Evolutionary conservation across 257 asterid genomes (phyloP), one percentile per base, ranked within the genome.

Genomic region (Lavandula angustifolia): DNA sequence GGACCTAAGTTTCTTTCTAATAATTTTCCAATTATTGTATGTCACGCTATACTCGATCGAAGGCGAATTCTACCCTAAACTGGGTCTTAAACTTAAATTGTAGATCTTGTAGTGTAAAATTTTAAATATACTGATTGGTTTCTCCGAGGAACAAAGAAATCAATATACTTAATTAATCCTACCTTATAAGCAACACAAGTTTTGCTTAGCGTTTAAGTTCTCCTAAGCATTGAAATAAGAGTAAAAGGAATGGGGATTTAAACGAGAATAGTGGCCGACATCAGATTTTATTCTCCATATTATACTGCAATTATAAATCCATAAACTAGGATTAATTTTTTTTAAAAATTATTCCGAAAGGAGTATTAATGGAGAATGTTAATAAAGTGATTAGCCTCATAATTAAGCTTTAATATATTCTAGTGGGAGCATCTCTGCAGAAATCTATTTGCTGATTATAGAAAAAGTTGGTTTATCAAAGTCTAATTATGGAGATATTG

Each of bases 281-380:
- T 66, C 14, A 43, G 54, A 32, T 22, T 52, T 59, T 38, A 75
- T 53, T 66, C 69, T 47, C 46, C 73, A 54, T 59, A 59, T 27
- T 34, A 48, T 22, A 55, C 54, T 35, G 42, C 37, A 49, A 57
- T 14, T 48, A 48, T 53, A 43, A 27, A 60, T 48, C 41, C 54
- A 58, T 59, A 50, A 51, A n/a, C n/a, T n/a, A n/a, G n/a, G n/a
- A n/a, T n/a, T n/a, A n/a, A n/a, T n/a, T 27, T 50, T 34, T 63
- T 54, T 68, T 35, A 49, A 29, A 58, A 54, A 43, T 68, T 18
- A 46, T 63, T 60, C 49, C 67, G 54, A 77, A 68, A 64, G 73
- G 50, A 54, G 64, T 73, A 31, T 68, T 64, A 48, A 46, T 59
- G 73, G 67, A 57, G 78, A 73, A 78, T 70, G 77, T 67, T 62